These are phyloP conservation scores for Yarrowia galli DNA, from an alignment of 1,139 yeast species.

Conservation along the genomic window DNA sequence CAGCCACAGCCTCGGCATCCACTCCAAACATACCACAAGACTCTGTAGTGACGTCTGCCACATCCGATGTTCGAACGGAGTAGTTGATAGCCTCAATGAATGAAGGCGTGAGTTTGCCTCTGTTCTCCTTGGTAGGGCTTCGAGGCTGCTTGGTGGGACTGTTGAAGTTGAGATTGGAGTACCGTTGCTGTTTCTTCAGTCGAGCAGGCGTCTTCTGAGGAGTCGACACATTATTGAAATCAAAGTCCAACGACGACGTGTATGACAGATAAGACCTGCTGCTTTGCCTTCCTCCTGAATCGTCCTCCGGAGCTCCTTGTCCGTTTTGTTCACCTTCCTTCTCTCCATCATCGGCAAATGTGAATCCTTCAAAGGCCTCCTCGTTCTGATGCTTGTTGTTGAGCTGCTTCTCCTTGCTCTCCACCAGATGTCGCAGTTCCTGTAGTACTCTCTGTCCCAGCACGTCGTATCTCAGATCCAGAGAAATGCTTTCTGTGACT, in stretches of 20 bases:
- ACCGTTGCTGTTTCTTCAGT: conserved; percentile 18
- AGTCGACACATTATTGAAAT: conserved; percentile 20
- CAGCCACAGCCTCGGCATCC: conserved; percentile 67
- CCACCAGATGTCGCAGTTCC: conserved; percentile 25
- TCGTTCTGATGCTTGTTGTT: conserved; percentile 15
- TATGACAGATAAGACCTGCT: conserved; percentile 30
- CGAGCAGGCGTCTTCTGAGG: conserved; percentile 22
- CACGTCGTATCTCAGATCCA: conserved; percentile 33
- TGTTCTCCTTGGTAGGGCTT: conserved; percentile 33
- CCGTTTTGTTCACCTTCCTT: background rate
- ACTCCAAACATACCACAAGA: conserved; percentile 44
- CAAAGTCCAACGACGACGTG: conserved; percentile 29
- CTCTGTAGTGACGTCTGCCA: background rate
- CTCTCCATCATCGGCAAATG: conserved; percentile 5
- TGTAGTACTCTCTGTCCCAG: conserved; percentile 29
- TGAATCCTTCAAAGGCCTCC: conserved; percentile 29
- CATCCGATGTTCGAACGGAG: conserved; percentile 23
- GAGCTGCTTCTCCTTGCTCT: conserved; percentile 24
- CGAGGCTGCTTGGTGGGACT: conserved; percentile 32
- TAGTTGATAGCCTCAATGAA: conserved; percentile 34
- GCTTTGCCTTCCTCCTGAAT: background rate
- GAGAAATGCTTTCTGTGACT: conserved; percentile 28
- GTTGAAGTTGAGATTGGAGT: conserved; percentile 32
- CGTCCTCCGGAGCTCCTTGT: background rate
- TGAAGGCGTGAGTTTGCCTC: conserved; percentile 28